Conservation (phyloP, 257 asterid species). For the Jacaranda copaia region DNA sequence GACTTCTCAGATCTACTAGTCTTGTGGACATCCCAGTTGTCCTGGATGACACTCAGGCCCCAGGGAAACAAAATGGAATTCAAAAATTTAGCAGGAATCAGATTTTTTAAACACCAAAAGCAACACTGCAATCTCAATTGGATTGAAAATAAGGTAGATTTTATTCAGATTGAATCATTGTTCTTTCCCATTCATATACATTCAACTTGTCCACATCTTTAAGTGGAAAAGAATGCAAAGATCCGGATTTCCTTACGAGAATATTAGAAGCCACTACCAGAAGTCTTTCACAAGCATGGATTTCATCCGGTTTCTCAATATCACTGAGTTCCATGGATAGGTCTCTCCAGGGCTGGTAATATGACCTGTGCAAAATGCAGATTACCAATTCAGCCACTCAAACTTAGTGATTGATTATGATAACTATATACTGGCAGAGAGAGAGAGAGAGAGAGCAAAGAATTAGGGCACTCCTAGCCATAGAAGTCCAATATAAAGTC, state of each 20-base stretch:
- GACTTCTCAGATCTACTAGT: too few relatives aligned
- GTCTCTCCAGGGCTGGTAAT: slow-evolving; percentile 76
- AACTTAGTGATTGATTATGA: neutral
- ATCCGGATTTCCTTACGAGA: slow-evolving; percentile 48
- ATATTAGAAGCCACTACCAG: slow-evolving; percentile 58
- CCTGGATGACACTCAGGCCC: too few relatives aligned
- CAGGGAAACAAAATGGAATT: too few relatives aligned
- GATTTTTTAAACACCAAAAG: too few relatives aligned
- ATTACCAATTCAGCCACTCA: neutral
- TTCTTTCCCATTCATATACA: slow-evolving; percentile 72
- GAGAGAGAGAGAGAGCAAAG: neutral
- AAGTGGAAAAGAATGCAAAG: slow-evolving; percentile 43
- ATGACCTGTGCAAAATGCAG: slow-evolving; percentile 63
- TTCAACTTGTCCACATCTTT: slow-evolving; percentile 51
- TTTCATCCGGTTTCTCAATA: slow-evolving; percentile 61
- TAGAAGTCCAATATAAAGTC: too few relatives aligned
- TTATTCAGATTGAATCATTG: slow-evolving; percentile 45
- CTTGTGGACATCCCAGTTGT: too few relatives aligned
- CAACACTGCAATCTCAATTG: too few relatives aligned
- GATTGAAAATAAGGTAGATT: too few relatives aligned
- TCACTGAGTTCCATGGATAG: slow-evolving; percentile 46
- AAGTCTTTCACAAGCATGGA: slow-evolving; percentile 77
- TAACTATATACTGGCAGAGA: neutral
- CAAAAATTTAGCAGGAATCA: too few relatives aligned
- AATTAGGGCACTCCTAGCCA: neutral